Evolutionary conservation across 192 early-diverging fungal genomes (phyloP).

Genomic region (Backusella liffmaniae): DNA sequence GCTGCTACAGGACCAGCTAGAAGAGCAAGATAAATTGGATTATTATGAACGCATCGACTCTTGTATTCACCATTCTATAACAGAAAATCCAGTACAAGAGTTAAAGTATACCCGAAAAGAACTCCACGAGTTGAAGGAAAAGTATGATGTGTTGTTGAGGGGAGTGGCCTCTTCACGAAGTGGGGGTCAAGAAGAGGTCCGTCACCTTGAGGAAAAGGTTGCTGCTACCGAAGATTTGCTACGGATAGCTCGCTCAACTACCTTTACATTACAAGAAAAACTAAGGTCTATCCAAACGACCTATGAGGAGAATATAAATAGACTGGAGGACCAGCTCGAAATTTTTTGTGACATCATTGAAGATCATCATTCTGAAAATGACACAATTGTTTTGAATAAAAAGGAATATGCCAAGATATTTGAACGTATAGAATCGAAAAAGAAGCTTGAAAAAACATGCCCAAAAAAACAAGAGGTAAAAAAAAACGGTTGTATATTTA

Average conservation of each 20-base stretch:
- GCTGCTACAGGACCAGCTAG: slow-evolving; percentile 61
- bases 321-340: slow-evolving; percentile 1
- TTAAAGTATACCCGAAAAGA: slow-evolving; percentile 35
- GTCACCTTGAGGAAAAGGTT: slow-evolving; percentile 55
- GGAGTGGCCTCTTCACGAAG: not conserved
- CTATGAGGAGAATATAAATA: slow-evolving; percentile 61
- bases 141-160: slow-evolving; percentile 55
- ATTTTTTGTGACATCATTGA: slow-evolving; percentile 20
- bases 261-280: slow-evolving; percentile 70
- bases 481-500: not conserved
- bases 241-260: slow-evolving; percentile 71
- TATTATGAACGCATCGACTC: slow-evolving; percentile 79
- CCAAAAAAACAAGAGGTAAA: not conserved
- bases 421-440: slow-evolving; percentile 29
- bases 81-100: slow-evolving; percentile 32
- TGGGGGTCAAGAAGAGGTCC: slow-evolving; percentile 24
- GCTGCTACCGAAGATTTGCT: slow-evolving; percentile 44
- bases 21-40: slow-evolving; percentile 55
- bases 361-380: slow-evolving; percentile 41
- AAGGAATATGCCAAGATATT: slow-evolving; percentile 21
- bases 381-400: not conserved
- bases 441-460: slow-evolving; percentile 18
- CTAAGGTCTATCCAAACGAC: slow-evolving; percentile 63
- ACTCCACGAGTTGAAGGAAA: slow-evolving; percentile 56
- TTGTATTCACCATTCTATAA: slow-evolving; percentile 63